Conservation (phyloP, 805 yeast species). For the Candida sonorensis region DNA sequence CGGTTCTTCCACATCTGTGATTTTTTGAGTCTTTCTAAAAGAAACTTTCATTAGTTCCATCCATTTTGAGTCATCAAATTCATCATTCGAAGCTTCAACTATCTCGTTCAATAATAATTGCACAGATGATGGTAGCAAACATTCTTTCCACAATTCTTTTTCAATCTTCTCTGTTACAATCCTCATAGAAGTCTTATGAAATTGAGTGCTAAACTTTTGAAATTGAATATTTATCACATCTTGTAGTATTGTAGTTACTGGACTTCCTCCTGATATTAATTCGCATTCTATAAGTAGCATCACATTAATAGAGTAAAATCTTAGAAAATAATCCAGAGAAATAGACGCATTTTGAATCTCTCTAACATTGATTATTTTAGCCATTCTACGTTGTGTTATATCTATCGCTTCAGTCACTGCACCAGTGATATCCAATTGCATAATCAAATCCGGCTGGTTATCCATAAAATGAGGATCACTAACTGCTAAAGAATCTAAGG, state of each 20-base stretch:
- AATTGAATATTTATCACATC: slow-evolving; percentile 64
- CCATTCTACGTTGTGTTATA: slow-evolving; percentile 66
- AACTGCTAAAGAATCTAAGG: slow-evolving; percentile 40
- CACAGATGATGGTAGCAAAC: slow-evolving; percentile 39
- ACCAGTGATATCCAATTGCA: slow-evolving; percentile 59
- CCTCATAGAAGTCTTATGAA: slow-evolving; percentile 46
- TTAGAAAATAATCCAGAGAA: slow-evolving; percentile 53
- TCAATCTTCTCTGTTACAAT: slow-evolving; percentile 46
- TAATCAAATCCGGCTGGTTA: slow-evolving; percentile 33
- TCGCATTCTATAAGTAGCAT: slow-evolving; percentile 81
- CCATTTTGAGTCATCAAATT: slow-evolving; percentile 44
- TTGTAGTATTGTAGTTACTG: slow-evolving; percentile 50
- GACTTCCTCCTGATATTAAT: slow-evolving; percentile 58
- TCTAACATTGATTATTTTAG: slow-evolving; percentile 71
- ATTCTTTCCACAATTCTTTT: slow-evolving; percentile 76
- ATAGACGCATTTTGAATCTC: slow-evolving; percentile 59
- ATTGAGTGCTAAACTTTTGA: slow-evolving; percentile 47
- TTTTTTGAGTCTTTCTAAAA: background rate
- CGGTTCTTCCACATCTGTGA: background rate
- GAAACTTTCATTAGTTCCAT: slow-evolving; percentile 26
- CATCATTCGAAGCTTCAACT: slow-evolving; percentile 34
- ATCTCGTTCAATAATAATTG: slow-evolving; percentile 48
- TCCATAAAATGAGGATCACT: slow-evolving; percentile 22
- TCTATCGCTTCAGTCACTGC: slow-evolving; percentile 65
- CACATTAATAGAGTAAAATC: slow-evolving; percentile 58